A percentile compares a stretch with the other conserved stretches of the same genome.
Evolutionary conservation across 2,329 filamentous ascomycete genomes (phyloP).

Genomic region (Apiospora pterosperma): DNA sequence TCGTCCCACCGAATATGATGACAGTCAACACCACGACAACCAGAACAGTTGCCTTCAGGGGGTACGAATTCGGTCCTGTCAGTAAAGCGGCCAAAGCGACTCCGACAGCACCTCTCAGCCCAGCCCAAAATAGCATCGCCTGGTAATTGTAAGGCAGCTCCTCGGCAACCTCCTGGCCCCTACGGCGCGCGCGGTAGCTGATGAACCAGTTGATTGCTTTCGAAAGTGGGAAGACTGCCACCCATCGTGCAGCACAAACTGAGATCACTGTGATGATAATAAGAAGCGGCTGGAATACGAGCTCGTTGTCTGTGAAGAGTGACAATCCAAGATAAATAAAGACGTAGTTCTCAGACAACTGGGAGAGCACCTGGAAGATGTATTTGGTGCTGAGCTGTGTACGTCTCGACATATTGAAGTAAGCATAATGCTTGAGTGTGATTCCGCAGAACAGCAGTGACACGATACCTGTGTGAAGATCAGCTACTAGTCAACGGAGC

Average conservation of each 20-base stretch:
- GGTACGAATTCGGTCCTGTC: constrained; percentile 74
- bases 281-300: constrained; percentile 90
- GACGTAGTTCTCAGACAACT: constrained; percentile 98
- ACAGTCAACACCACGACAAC: constrained; percentile 97
- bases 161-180: constrained; percentile 72
- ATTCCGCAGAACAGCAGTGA: constrained; percentile 97
- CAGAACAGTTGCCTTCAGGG: constrained; percentile 89
- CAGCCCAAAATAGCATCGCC: constrained; percentile 99
- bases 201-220: constrained; percentile 90
- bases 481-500: constrained; percentile 1
- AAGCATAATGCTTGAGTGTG: constrained; percentile 97
- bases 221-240: constrained; percentile 91
- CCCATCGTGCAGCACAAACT: constrained; percentile 88
- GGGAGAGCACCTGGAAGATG: constrained; percentile 89
- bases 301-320: constrained; percentile 83
- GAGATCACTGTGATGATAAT: constrained; percentile 90
- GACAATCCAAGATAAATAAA: constrained; percentile 98
- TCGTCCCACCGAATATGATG: constrained; percentile 98
- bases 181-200: constrained; percentile 74
- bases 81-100: constrained; percentile 90
- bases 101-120: constrained; percentile 89
- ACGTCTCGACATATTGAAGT: constrained; percentile 98
- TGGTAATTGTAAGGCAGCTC: constrained; percentile 94
- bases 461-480: constrained; percentile 69
- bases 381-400: constrained; percentile 98